Conservation (phyloP, 176 grass and related monocot genomes). For the Zea luxurians region DNA sequence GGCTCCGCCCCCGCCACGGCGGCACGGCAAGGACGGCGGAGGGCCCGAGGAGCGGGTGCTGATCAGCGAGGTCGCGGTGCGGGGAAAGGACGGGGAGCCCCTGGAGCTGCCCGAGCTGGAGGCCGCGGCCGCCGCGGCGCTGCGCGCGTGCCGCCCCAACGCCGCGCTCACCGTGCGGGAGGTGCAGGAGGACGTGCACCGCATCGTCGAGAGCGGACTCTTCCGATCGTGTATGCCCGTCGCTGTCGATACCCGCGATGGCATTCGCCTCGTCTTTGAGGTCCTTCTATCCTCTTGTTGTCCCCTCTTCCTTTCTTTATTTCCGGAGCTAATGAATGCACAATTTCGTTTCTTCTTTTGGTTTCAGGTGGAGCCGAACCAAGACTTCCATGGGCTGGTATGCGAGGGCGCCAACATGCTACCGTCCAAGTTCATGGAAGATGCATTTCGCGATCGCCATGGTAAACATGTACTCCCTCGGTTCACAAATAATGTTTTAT, state of each 20-base stretch:
- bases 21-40: constrained; percentile 55
- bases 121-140: constrained; percentile 52
- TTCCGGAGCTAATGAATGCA: constrained; percentile 26
- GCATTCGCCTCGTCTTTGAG: constrained; percentile 88
- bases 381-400: constrained; percentile 86
- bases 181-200: constrained; percentile 92
- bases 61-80: constrained; percentile 83
- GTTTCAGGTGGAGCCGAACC: constrained; percentile 94
- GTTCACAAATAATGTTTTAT: background rate
- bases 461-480: constrained; percentile 41
- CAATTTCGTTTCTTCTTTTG: background rate
- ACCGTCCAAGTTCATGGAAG: constrained; percentile 84
- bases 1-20: constrained; percentile 29
- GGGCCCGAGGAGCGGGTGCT: constrained; percentile 66
- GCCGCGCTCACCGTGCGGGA: constrained; percentile 84
- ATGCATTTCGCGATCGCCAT: constrained; percentile 70
- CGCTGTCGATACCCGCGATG: constrained; percentile 86
- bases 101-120: constrained; percentile 82
- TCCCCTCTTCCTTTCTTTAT: background rate
- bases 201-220: constrained; percentile 77
- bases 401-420: constrained; percentile 91
- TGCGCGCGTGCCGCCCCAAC: constrained; percentile 81
- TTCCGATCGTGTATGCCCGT: constrained; percentile 87
- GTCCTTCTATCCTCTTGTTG: constrained; percentile 24
- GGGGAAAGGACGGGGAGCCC: constrained; percentile 80